Conservation (phyloP, 1,284 basidiomycete genomes). For the Leccinum huronense region DNA sequence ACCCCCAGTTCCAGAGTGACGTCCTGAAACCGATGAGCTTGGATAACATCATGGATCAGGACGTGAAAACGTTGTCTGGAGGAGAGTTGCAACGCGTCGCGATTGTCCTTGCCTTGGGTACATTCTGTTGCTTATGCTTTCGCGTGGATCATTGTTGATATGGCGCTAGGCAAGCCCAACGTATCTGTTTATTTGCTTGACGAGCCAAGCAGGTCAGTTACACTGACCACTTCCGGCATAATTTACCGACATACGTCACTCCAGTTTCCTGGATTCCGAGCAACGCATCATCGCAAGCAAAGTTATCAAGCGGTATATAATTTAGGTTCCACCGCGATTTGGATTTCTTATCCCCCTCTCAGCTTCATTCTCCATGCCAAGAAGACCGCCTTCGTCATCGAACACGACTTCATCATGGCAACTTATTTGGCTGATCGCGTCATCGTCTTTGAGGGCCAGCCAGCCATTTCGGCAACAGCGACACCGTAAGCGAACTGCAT, state of each 20-base stretch:
- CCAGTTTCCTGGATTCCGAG: slow-evolving; percentile 92
- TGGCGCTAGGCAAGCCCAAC: slow-evolving; percentile 65
- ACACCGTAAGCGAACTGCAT: slow-evolving; percentile 61
- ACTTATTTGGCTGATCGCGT: slow-evolving; percentile 97
- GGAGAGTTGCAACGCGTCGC: slow-evolving; percentile 69
- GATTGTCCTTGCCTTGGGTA: slow-evolving; percentile 84
- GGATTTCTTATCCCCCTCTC: slow-evolving; percentile 3
- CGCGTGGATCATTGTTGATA: slow-evolving; percentile 4
- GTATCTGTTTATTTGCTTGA: slow-evolving; percentile 87
- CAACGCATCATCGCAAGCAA: slow-evolving; percentile 97
- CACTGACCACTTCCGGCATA: neutral
- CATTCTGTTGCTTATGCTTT: slow-evolving; percentile 16
- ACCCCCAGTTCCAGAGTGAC: slow-evolving; percentile 95
- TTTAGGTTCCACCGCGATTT: neutral
- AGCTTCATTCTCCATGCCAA: slow-evolving; percentile 92
- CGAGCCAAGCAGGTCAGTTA: slow-evolving; percentile 65
- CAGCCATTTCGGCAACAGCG: slow-evolving; percentile 80
- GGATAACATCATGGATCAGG: slow-evolving; percentile 75
- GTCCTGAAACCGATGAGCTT: slow-evolving; percentile 95
- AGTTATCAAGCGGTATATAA: slow-evolving; percentile 85
- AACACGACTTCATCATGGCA: slow-evolving; percentile 98
- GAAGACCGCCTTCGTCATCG: slow-evolving; percentile 96
- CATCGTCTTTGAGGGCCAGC: slow-evolving; percentile 90
- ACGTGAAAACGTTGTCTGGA: neutral
- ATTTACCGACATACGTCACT: slow-evolving; percentile 17